Evolutionary conservation across 352 stramenopile genomes (phyloP).

Genomic region (Phytophthora vignae): DNA sequence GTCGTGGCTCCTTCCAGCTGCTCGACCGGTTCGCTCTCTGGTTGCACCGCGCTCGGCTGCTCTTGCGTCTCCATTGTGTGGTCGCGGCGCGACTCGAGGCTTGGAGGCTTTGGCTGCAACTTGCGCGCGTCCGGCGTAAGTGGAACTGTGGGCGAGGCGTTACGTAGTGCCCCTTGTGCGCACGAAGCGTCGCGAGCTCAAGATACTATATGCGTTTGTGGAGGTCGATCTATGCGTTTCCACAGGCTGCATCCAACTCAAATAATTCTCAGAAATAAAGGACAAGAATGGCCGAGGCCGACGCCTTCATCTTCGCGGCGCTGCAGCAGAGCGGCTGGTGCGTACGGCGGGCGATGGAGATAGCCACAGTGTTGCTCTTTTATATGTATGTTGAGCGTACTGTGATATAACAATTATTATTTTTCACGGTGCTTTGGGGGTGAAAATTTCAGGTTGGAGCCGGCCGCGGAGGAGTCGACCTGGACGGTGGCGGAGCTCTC

Average conservation of each 20-base stretch:
- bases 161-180: not conserved
- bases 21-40: constrained; percentile 23
- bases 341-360: not conserved
- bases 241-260: not conserved
- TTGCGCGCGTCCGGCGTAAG: not conserved
- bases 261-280: constrained; percentile 3
- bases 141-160: constrained; percentile 5
- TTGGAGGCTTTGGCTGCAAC: not conserved
- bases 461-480: not conserved
- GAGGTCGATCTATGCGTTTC: not conserved
- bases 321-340: constrained; percentile 65
- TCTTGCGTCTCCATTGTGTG: not conserved
- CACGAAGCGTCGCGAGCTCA: constrained; percentile 4
- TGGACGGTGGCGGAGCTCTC: constrained; percentile 46
- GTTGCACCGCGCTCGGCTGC: constrained; percentile 10
- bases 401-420: not conserved
- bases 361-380: not conserved
- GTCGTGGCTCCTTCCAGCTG: not conserved
- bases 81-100: not conserved
- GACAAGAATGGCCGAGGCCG: constrained; percentile 47
- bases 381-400: not conserved
- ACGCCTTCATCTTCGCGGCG: constrained; percentile 54
- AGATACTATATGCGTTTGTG: constrained; percentile 1
- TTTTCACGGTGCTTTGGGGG: constrained; percentile 4
- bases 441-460: constrained; percentile 28